A percentile compares a stretch with the other conserved stretches of the same genome.
Evolutionary conservation across 2,329 filamentous ascomycete species (phyloP).

Genomic region (Tolypocladium paradoxum): DNA sequence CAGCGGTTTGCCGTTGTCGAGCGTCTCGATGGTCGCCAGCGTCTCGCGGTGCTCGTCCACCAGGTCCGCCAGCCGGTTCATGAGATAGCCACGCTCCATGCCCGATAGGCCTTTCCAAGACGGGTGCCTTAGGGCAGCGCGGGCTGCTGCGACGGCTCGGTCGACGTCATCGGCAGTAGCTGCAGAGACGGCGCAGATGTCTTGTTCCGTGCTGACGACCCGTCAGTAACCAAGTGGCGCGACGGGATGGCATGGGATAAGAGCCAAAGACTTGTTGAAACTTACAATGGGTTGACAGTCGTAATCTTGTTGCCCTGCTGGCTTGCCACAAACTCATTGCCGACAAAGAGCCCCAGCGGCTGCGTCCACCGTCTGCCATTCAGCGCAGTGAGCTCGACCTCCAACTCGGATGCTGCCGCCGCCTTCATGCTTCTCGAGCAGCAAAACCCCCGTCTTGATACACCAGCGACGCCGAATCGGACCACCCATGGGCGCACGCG

Average conservation of each 20-base stretch:
- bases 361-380: slow-evolving; percentile 23
- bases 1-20: slow-evolving; percentile 69
- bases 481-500: not conserved
- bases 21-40: slow-evolving; percentile 53
- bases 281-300: slow-evolving; percentile 43
- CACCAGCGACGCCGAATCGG: not conserved
- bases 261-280: too few species aligned
- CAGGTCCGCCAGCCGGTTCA: slow-evolving; percentile 62
- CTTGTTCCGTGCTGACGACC: slow-evolving; percentile 13
- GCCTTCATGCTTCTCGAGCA: not conserved
- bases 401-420: not conserved
- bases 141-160: slow-evolving; percentile 33
- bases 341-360: slow-evolving; percentile 64
- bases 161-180: slow-evolving; percentile 20
- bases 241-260: too few species aligned
- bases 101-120: slow-evolving; percentile 58
- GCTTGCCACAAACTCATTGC: slow-evolving; percentile 61
- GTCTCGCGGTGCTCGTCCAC: slow-evolving; percentile 50
- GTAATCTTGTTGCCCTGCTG: slow-evolving; percentile 44
- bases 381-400: not conserved
- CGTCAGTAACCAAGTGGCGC: not conserved
- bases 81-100: slow-evolving; percentile 56
- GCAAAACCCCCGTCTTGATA: not conserved
- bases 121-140: slow-evolving; percentile 55
- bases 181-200: slow-evolving; percentile 21